Evolutionary conservation across 805 yeast species (phyloP), one percentile per base, ranked within the genome.

Genomic region (Candida orba): DNA sequence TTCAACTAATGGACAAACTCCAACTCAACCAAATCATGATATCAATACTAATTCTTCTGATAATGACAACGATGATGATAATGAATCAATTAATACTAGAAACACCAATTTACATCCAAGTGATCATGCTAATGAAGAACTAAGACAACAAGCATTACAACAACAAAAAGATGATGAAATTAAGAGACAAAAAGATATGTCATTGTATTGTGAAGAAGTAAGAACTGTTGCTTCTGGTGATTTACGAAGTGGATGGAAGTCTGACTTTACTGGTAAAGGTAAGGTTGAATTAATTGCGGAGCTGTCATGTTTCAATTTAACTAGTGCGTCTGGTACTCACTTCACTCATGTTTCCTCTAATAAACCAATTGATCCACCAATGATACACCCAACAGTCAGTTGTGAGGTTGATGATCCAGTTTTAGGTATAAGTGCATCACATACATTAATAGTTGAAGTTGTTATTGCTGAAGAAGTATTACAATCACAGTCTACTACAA

Each of bases 381-480:
- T 46, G 12, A 36, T 37, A 6, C 58, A 53, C 40, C 54, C 80
- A 29, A 82, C 81, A 50, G 71, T 85, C 32, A 68, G 87, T 5
- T 85, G 95, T 62, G 95, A 90, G 60, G 71, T 90, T 5, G 81
- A 78, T 45, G 97, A 91, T 60, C 84, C 90, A 0, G 79, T 78
- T 8, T 64, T 81, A 35, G 98, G 98, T 0, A 68, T 91, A 4
- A 73, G 71, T 49, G 91, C 89, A 3, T 69, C 73, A 38, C 99
- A 93, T 59, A 72, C 79, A 20, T 66, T 93, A 37, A 76, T 88
- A 13, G 79, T 90, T 32, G 99, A 93, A 63, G 78, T 89, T 41
- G 85, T 91, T n/a, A 88, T 93, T 34, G 96, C 96, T 3, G 99
- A 93, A 63, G 99, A 93, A 59, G 51, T 78, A 8, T 60, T 83